Conservation (phyloP, 2,329 filamentous ascomycete genomes). For the Neopestalotiopsis clavispora region DNA sequence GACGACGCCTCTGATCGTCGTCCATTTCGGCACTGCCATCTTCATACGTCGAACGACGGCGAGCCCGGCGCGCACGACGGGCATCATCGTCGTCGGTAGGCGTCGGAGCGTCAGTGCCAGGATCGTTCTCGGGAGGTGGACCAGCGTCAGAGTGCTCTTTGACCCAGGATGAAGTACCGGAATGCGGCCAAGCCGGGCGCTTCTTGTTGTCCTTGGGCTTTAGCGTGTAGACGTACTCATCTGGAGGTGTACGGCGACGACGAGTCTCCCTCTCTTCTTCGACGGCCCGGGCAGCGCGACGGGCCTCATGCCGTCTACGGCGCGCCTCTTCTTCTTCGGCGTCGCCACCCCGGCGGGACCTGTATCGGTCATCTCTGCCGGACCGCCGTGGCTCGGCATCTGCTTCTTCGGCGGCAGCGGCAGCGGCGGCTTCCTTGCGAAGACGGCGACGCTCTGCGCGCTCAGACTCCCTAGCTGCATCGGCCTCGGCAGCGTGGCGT, state of each 20-base stretch:
- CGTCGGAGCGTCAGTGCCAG: slow-evolving; percentile 39
- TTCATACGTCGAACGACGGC: slow-evolving; percentile 48
- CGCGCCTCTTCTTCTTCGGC: slow-evolving; percentile 59
- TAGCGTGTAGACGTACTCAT: slow-evolving; percentile 51
- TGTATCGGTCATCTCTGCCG: slow-evolving; percentile 51
- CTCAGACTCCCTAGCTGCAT: slow-evolving; percentile 42
- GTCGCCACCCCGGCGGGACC: slow-evolving; percentile 47
- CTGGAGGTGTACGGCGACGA: slow-evolving; percentile 47
- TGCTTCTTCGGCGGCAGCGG: slow-evolving; percentile 48
- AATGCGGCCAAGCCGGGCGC: slow-evolving; percentile 61
- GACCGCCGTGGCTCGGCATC: slow-evolving; percentile 45
- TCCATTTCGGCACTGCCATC: slow-evolving; percentile 45
- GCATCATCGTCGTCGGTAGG: slow-evolving; percentile 52
- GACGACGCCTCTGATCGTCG: slow-evolving; percentile 46
- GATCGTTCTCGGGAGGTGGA: slow-evolving; percentile 55
- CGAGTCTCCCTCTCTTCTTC: slow-evolving; percentile 45
- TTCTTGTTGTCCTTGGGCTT: slow-evolving; percentile 40
- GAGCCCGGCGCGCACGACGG: slow-evolving; percentile 51
- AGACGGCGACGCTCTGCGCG: slow-evolving; percentile 45
- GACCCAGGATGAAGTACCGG: slow-evolving; percentile 69
- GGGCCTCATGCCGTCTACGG: slow-evolving; percentile 57
- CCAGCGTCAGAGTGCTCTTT: slow-evolving; percentile 68
- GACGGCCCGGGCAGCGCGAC: slow-evolving; percentile 46
- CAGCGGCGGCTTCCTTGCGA: slow-evolving; percentile 47
- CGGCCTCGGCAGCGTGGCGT: slow-evolving; percentile 52